A percentile compares a stretch with the other conserved stretches of the same genome.
phyloP scores from a whole-genome alignment of 2,329 filamentous ascomycete genomes.

The Aurifilum marmelostoma region DNA sequence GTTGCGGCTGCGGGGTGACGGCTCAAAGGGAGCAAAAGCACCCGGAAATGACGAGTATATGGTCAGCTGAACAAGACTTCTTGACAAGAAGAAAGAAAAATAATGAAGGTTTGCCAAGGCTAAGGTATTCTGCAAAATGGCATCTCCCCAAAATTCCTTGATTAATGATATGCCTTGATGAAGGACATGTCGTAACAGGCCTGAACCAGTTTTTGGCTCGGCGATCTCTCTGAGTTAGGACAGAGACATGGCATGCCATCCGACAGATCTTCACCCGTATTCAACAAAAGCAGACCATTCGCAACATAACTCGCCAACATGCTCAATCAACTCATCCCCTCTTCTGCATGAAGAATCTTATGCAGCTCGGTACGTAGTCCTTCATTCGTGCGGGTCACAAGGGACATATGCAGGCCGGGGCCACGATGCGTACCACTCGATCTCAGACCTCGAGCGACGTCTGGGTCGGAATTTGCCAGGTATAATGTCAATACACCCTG shows the following conservation, averaged over 20 bases:
- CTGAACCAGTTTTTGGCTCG: not conserved
- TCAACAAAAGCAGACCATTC: not conserved
- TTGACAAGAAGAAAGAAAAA: not conserved
- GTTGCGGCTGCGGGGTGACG: not conserved
- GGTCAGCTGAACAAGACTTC: not conserved
- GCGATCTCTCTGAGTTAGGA: not conserved
- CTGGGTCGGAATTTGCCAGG: slow-evolving; percentile 1
- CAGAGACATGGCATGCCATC: too few species aligned
- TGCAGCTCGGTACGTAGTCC: too few species aligned
- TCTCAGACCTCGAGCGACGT: slow-evolving; percentile 32
- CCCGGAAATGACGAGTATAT: not conserved
- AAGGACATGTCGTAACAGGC: not conserved
- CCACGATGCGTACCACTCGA: slow-evolving; percentile 33
- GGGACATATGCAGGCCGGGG: too few species aligned
- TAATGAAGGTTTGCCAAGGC: not conserved
- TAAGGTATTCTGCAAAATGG: not conserved
- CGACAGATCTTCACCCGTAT: too few species aligned
- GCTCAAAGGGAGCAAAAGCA: not conserved
- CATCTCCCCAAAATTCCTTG: not conserved
- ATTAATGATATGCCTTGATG: not conserved
- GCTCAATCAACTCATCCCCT: not conserved
- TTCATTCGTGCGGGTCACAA: not conserved
- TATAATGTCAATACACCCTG: not conserved
- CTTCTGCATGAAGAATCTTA: too few species aligned
- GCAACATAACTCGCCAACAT: not conserved